These are phyloP conservation scores for Pezicula carpinea DNA, from an alignment of 2,329 filamentous ascomycete species.

Conservation along the genomic window DNA sequence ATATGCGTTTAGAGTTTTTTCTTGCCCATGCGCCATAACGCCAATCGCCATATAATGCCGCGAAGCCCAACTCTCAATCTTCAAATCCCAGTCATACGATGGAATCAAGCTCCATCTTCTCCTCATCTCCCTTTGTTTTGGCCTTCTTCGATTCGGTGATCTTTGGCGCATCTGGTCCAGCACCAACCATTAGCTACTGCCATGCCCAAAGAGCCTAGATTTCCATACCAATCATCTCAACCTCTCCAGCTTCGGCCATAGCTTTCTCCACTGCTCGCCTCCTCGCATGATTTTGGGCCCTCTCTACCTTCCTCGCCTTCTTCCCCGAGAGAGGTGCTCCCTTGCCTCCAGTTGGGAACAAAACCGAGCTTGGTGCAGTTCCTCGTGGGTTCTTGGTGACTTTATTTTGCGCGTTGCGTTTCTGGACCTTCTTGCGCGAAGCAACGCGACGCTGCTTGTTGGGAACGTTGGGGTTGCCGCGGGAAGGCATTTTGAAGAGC, in stretches of 20 bases:
- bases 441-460: slow-evolving; percentile 27
- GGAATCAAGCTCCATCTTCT: slow-evolving; percentile 20
- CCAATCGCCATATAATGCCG: slow-evolving; percentile 1
- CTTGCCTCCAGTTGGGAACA: slow-evolving; percentile 27
- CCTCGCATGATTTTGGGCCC: slow-evolving; percentile 26
- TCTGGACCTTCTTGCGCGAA: slow-evolving; percentile 26
- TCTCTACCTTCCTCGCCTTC: slow-evolving; percentile 30
- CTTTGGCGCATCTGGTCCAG: slow-evolving; percentile 22
- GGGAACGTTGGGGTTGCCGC: slow-evolving; percentile 30
- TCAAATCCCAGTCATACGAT: slow-evolving; percentile 8
- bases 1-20: neutral
- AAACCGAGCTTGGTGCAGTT: slow-evolving; percentile 23
- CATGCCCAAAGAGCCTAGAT: neutral
- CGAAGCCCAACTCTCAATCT: neutral
- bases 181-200: neutral
- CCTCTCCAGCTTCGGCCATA: slow-evolving; percentile 26
- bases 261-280: slow-evolving; percentile 27
- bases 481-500: slow-evolving; percentile 25
- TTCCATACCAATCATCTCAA: slow-evolving; percentile 27
- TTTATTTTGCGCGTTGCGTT: slow-evolving; percentile 21
- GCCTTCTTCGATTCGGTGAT: slow-evolving; percentile 15
- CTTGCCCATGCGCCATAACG: neutral
- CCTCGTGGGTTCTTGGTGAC: slow-evolving; percentile 28
- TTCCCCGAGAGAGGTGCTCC: slow-evolving; percentile 27
- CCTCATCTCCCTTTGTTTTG: slow-evolving; percentile 8